Evolutionary conservation across 805 yeast genomes (phyloP), one percentile per base, ranked within the genome.

Genomic region (Helenozyma rhizophorensis): DNA sequence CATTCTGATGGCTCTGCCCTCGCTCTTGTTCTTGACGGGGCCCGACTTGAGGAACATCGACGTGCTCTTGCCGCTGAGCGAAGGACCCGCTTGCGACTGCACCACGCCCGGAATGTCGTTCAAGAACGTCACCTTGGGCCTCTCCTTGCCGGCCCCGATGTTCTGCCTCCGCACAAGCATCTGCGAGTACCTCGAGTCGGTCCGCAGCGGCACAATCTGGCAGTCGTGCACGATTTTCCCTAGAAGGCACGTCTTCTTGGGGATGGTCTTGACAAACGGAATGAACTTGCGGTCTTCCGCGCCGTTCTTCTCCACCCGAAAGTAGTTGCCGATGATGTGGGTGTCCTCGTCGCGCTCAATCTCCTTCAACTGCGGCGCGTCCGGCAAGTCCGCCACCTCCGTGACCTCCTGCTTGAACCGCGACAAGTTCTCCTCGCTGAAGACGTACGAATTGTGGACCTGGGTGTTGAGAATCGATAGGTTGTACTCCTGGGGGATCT

Each of bases 211-310:
- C 32, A 83, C 75, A 14, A 86, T 80, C 48, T 83, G 85, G 57
- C 97, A 89, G 54, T 93, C 98, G 55, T 93, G 97, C 36, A 81
- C 83, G 18, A 90, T 80, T 23, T 88, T 85, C 23, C 98, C 98
- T 9, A 78, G 73, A 22, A 93, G 60, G 2, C 88, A 74, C 0
- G 98, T 89, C 49, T 85, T 84, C 79, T 65, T 88, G 1, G 96
- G 95, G 35, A 87, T 85, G 1, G 95, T 84, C 56, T 81, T 83
- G 9, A 86, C 89, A 55, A 77, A 85, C 9, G 95, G 95, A n/a
- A 81, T 72, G 40, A 68, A 74, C 50, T 79, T 58, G 33, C 30
- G 54, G 48, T 33, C 56, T 38, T 26, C 54, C 41, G 36, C 45
- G 44, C 27, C 50, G 33, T 57, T 58, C 43, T 62, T 62, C 36